These are phyloP conservation scores for Calocybe cyanea DNA, from an alignment of 768 basidiomycete species.

Conservation along the genomic window DNA sequence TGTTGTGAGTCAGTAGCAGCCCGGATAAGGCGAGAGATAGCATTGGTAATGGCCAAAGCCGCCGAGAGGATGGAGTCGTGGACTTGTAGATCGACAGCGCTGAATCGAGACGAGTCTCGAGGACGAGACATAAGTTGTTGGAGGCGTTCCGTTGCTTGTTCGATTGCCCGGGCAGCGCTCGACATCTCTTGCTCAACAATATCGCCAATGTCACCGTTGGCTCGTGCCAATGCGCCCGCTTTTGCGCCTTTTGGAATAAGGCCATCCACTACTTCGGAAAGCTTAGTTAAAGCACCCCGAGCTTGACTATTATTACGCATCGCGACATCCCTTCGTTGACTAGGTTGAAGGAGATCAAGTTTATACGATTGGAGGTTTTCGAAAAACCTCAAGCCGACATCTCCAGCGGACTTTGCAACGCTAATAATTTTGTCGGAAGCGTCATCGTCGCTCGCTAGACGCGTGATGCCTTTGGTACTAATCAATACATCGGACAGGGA, in stretches of 20 bases:
- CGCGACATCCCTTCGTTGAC: slow-evolving; percentile 80
- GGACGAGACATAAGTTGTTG: slow-evolving; percentile 91
- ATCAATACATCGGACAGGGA: slow-evolving; percentile 86
- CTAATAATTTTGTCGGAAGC: slow-evolving; percentile 86
- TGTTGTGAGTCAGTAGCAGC: slow-evolving; percentile 98
- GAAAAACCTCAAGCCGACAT: slow-evolving; percentile 89
- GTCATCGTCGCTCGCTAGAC: slow-evolving; percentile 87
- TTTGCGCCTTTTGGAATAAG: slow-evolving; percentile 83
- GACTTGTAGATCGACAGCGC: slow-evolving; percentile 89
- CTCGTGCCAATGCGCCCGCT: slow-evolving; percentile 60
- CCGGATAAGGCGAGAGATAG: slow-evolving; percentile 90
- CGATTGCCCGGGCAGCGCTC: slow-evolving; percentile 89
- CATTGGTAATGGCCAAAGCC: slow-evolving; percentile 92
- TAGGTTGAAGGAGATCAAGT: slow-evolving; percentile 71
- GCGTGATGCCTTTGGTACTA: slow-evolving; percentile 94
- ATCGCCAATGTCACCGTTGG: slow-evolving; percentile 93
- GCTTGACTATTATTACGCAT: slow-evolving; percentile 87
- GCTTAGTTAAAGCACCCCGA: slow-evolving; percentile 74
- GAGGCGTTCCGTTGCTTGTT: slow-evolving; percentile 83
- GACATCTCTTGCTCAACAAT: slow-evolving; percentile 97
- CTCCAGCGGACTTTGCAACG: slow-evolving; percentile 82
- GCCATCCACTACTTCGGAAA: slow-evolving; percentile 84
- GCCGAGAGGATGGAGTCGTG: slow-evolving; percentile 96
- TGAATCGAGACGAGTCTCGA: slow-evolving; percentile 82
- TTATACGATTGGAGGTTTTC: slow-evolving; percentile 96